Conservation (phyloP, 495 filamentous ascomycete genomes). For the Penicillium paxilli region DNA sequence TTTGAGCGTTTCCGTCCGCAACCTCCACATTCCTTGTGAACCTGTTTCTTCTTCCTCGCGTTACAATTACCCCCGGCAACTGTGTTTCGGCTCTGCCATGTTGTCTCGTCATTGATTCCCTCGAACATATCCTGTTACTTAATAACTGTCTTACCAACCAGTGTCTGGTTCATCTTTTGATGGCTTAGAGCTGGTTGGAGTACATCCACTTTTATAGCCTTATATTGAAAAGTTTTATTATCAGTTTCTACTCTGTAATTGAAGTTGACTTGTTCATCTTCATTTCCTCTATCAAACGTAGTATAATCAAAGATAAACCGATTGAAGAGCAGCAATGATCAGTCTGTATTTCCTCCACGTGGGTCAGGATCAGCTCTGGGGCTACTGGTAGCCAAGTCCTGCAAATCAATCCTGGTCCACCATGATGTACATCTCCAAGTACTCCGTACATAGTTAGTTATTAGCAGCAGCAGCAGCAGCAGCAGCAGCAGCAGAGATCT, state of each 20-base stretch:
- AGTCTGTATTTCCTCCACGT: background rate
- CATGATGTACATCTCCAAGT: too few relatives aligned
- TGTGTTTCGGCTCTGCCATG: background rate
- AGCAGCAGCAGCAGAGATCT: too few relatives aligned
- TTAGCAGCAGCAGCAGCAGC: too few relatives aligned
- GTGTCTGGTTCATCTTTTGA: background rate
- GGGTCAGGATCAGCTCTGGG: background rate
- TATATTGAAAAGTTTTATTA: slow-evolving; percentile 3
- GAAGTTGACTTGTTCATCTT: too few relatives aligned
- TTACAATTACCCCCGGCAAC: slow-evolving; percentile 3
- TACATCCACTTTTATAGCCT: slow-evolving; percentile 3
- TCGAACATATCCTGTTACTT: slow-evolving; percentile 17
- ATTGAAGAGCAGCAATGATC: background rate
- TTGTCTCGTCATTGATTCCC: slow-evolving; percentile 17
- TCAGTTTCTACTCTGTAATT: too few relatives aligned
- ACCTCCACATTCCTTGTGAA: slow-evolving; percentile 25
- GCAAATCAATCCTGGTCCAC: too few relatives aligned
- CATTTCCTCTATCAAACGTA: too few relatives aligned
- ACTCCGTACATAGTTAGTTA: too few relatives aligned
- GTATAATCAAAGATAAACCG: background rate
- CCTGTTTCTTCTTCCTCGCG: slow-evolving; percentile 11
- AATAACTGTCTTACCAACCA: slow-evolving; percentile 10
- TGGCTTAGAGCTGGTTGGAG: background rate
- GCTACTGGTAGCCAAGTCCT: too few relatives aligned
- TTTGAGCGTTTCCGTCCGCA: slow-evolving; percentile 21